Evolutionary conservation across 2,329 filamentous ascomycete genomes (phyloP).

Genomic region (Aspergillus sp.): DNA sequence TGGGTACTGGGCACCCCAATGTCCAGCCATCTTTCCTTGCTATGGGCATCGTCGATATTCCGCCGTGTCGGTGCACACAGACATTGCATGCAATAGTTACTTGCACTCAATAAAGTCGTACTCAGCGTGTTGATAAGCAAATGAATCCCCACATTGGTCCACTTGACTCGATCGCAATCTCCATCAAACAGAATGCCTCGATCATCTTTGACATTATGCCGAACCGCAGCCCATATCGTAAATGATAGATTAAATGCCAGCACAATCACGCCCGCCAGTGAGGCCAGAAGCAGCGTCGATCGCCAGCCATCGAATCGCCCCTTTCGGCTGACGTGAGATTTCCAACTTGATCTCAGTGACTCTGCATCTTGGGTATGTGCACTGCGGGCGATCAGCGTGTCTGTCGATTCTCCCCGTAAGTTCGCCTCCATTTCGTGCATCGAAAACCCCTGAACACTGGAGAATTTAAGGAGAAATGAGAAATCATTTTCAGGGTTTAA

Average conservation of each 20-base stretch:
- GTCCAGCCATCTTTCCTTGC: slow-evolving; percentile 13
- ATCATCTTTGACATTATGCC: neutral
- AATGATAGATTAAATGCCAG: neutral
- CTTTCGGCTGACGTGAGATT: too few relatives aligned
- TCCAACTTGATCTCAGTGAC: too few relatives aligned
- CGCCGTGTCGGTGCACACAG: neutral
- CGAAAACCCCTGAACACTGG: too few relatives aligned
- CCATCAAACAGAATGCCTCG: neutral
- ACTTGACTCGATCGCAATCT: neutral
- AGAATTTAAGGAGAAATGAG: too few relatives aligned
- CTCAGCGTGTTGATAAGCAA: neutral
- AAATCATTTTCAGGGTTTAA: too few relatives aligned
- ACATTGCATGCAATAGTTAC: neutral
- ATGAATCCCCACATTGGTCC: neutral
- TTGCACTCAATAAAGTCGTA: neutral
- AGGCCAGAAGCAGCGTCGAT: neutral
- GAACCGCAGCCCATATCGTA: neutral
- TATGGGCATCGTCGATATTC: neutral
- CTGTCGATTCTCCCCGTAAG: too few relatives aligned
- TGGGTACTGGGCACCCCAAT: slow-evolving; percentile 23
- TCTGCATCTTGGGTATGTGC: too few relatives aligned
- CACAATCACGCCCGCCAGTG: neutral
- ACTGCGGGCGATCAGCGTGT: too few relatives aligned
- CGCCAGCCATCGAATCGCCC: neutral
- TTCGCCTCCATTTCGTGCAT: too few relatives aligned